phyloP scores from a whole-genome alignment of 768 basidiomycete species.

The Tylopilus vinaceipallidus region DNA sequence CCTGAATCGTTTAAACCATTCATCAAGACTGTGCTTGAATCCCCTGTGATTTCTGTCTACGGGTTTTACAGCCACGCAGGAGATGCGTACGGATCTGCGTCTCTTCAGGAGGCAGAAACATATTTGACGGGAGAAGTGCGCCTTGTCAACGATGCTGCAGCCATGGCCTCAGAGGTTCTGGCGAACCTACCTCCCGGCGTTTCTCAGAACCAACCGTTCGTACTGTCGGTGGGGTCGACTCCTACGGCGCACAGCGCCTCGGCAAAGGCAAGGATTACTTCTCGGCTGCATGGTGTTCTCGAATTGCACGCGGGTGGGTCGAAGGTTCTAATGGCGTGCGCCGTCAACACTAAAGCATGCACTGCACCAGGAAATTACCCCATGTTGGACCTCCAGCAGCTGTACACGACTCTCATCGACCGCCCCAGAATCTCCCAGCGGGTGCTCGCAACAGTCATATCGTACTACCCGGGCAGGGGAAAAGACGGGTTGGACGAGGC shows the following conservation, averaged over 20 bases:
- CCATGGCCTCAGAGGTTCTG: constrained; percentile 49
- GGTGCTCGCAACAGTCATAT: constrained; percentile 72
- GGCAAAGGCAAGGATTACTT: constrained; percentile 44
- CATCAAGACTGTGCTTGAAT: constrained; percentile 49
- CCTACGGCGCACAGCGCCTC: constrained; percentile 82
- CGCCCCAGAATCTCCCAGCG: constrained; percentile 57
- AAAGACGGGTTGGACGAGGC: constrained; percentile 65
- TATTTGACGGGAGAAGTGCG: constrained; percentile 70
- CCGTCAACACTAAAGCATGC: not conserved
- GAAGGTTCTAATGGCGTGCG: not conserved
- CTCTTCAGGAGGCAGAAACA: constrained; percentile 57
- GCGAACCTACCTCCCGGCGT: constrained; percentile 32
- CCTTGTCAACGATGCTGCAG: constrained; percentile 65
- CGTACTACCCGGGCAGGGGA: constrained; percentile 74
- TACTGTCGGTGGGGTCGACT: constrained; percentile 83
- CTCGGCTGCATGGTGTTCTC: constrained; percentile 54
- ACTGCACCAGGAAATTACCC: constrained; percentile 68
- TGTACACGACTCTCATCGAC: constrained; percentile 67
- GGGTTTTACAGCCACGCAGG: constrained; percentile 86
- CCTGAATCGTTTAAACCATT: constrained; percentile 56
- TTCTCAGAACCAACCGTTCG: constrained; percentile 48
- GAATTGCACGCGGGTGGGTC: constrained; percentile 73
- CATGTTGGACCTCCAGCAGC: constrained; percentile 80
- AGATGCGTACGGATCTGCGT: constrained; percentile 74
- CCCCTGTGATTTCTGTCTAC: constrained; percentile 59